phyloP scores from a whole-genome alignment of 495 filamentous ascomycete species.

The Penicilliopsis zonata region DNA sequence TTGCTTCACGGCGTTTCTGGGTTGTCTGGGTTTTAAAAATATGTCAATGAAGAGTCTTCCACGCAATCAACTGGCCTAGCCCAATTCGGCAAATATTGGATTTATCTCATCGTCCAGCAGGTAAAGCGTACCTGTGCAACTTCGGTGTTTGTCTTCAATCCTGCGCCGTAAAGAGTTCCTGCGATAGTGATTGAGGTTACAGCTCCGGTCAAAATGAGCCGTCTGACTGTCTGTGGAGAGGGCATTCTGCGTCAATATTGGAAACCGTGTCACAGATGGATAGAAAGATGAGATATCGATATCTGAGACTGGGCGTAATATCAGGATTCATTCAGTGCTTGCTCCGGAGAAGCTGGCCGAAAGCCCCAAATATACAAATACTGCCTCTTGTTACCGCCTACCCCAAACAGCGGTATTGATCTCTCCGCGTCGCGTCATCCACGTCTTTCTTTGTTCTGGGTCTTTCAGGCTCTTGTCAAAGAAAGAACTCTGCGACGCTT shows the following conservation, averaged over 20 bases:
- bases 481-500: too few species aligned
- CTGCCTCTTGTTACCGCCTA: conserved; percentile 1
- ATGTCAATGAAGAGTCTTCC: neutral
- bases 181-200: conserved; percentile 37
- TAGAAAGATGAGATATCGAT: too few species aligned
- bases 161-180: conserved; percentile 42
- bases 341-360: too few species aligned
- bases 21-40: conserved; percentile 11
- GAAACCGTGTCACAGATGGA: neutral
- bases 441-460: conserved; percentile 1
- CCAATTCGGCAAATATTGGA: too few species aligned
- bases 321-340: too few species aligned
- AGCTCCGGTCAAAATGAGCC: conserved; percentile 32
- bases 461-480: conserved; percentile 3
- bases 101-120: too few species aligned
- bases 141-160: conserved; percentile 37
- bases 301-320: too few species aligned
- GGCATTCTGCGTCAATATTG: conserved; percentile 6
- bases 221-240: conserved; percentile 17
- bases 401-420: neutral
- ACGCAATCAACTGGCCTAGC: too few species aligned
- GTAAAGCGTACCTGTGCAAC: conserved; percentile 25
- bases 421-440: conserved; percentile 11
- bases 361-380: neutral
- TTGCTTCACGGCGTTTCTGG: conserved; percentile 33